These are phyloP conservation scores for Boeremia lycopersici DNA, from an alignment of 2,329 filamentous ascomycete species.

Conservation along the genomic window DNA sequence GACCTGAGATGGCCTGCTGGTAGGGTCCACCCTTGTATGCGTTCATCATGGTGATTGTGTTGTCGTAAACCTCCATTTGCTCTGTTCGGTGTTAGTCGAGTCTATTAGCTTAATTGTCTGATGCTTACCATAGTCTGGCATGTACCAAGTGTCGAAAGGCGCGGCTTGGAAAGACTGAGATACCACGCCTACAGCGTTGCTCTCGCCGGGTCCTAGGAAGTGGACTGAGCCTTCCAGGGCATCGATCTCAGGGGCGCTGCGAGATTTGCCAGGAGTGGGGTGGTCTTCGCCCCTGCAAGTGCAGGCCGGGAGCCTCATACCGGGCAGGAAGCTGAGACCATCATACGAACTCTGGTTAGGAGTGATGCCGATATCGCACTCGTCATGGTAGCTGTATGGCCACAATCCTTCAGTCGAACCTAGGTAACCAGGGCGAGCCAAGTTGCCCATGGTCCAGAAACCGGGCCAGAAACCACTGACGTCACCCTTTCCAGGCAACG, in stretches of 20 bases:
- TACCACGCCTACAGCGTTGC: slow-evolving; percentile 63
- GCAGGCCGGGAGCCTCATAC: slow-evolving; percentile 73
- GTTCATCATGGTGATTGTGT: slow-evolving; percentile 59
- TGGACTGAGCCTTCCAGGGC: slow-evolving; percentile 70
- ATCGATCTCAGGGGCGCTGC: slow-evolving; percentile 74
- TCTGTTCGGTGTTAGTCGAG: slow-evolving; percentile 47
- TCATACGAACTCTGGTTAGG: slow-evolving; percentile 72
- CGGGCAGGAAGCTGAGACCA: slow-evolving; percentile 69
- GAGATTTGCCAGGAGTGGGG: slow-evolving; percentile 67
- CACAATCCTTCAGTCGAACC: slow-evolving; percentile 74
- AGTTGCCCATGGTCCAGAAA: slow-evolving; percentile 77
- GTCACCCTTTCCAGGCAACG: slow-evolving; percentile 69
- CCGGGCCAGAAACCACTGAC: slow-evolving; percentile 75
- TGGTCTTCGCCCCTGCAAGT: slow-evolving; percentile 69
- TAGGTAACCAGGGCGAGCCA: slow-evolving; percentile 71
- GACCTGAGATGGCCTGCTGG: slow-evolving; percentile 61
- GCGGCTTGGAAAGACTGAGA: slow-evolving; percentile 72
- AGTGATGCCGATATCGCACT: slow-evolving; percentile 73
- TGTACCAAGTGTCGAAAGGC: slow-evolving; percentile 73
- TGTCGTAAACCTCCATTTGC: slow-evolving; percentile 69
- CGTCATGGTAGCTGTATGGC: slow-evolving; percentile 74
- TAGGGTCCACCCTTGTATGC: slow-evolving; percentile 60
- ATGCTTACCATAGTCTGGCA: slow-evolving; percentile 59
- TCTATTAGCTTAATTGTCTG: neutral
- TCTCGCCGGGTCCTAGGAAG: slow-evolving; percentile 56